phyloP scores from a whole-genome alignment of 148 eudicot genomes.

The Spergularia marina region DNA sequence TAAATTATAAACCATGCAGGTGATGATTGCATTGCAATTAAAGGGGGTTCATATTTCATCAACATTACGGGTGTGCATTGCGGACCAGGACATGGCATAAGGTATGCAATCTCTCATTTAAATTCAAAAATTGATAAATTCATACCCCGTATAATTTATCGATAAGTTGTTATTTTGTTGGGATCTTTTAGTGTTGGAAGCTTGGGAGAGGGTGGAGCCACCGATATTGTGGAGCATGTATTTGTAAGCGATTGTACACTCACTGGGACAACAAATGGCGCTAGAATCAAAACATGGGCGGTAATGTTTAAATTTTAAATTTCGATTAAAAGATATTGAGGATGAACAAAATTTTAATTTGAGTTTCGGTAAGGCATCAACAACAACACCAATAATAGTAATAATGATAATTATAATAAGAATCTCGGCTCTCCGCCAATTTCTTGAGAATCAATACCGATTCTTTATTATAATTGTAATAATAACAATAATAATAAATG shows the following conservation, averaged over 20 bases:
- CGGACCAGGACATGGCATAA: constrained; percentile 94
- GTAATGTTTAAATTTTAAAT: constrained; percentile 26
- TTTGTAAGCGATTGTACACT: constrained; percentile 47
- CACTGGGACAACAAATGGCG: constrained; percentile 61
- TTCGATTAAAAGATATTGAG: too few species aligned
- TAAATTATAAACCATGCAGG: constrained; percentile 35
- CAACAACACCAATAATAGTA: too few species aligned
- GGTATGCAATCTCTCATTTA: constrained; percentile 32
- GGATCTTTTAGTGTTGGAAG: constrained; percentile 58
- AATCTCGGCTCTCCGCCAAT: too few species aligned
- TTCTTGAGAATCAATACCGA: too few species aligned
- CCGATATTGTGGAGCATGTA: constrained; percentile 44
- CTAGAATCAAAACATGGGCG: constrained; percentile 88
- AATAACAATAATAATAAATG: neutral
- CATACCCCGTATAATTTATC: neutral
- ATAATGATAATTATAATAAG: too few species aligned
- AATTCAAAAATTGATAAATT: neutral
- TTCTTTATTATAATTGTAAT: neutral
- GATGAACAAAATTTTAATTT: too few species aligned
- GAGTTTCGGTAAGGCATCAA: too few species aligned
- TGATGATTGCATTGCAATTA: constrained; percentile 82
- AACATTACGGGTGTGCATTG: constrained; percentile 46
- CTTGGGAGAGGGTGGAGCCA: constrained; percentile 58
- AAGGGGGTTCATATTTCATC: constrained; percentile 43
- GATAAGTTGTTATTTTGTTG: neutral